Conservation (phyloP, 1,284 basidiomycete species). For the Calocybe gambosa region DNA sequence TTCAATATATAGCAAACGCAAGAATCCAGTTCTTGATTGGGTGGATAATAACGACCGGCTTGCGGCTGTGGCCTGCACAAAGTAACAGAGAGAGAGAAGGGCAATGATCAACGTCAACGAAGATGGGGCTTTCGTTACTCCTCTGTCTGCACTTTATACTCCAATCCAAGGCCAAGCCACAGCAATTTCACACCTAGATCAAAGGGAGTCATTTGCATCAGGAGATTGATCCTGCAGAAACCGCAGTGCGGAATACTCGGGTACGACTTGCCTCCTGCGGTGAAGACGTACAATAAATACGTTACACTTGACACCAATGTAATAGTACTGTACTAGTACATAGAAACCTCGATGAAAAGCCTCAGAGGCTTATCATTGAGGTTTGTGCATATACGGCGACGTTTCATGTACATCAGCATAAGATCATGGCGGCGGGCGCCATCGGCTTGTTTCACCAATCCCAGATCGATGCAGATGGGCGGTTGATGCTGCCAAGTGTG, state of each 20-base stretch:
- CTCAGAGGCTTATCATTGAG: too few species aligned
- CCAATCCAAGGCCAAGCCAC: background rate
- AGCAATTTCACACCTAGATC: too few species aligned
- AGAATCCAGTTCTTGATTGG: slow-evolving; percentile 16
- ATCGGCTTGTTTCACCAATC: background rate
- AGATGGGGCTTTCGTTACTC: slow-evolving; percentile 3
- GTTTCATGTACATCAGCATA: background rate
- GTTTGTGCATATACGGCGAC: too few species aligned
- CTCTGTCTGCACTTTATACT: slow-evolving; percentile 2
- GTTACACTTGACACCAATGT: too few species aligned
- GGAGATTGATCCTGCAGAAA: too few species aligned
- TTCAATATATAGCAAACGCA: slow-evolving; percentile 1
- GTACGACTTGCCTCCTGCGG: too few species aligned
- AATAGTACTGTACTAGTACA: too few species aligned
- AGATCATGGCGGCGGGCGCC: background rate
- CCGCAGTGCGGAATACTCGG: too few species aligned
- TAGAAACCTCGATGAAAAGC: too few species aligned
- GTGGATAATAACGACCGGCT: slow-evolving; percentile 12
- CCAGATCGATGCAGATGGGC: background rate
- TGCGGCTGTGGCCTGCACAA: slow-evolving; percentile 14
- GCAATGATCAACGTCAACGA: slow-evolving; percentile 11
- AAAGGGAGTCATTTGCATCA: too few species aligned
- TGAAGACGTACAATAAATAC: too few species aligned
- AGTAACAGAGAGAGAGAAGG: slow-evolving; percentile 1
- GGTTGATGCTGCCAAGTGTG: too few species aligned